These are phyloP conservation scores for Helotiales sp. DNA, from an alignment of 2,329 filamentous ascomycete species.

Conservation along the genomic window DNA sequence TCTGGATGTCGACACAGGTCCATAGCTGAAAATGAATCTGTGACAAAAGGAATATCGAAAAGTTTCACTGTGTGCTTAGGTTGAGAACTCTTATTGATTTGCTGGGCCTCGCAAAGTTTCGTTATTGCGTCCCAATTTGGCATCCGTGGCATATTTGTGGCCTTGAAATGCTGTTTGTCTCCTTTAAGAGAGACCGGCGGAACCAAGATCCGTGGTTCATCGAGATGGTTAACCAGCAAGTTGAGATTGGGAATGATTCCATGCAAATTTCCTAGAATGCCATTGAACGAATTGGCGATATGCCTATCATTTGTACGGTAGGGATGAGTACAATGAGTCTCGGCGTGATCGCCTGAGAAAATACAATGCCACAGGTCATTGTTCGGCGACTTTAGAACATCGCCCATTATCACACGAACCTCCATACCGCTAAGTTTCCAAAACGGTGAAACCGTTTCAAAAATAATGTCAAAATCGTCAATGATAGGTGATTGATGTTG, in stretches of 20 bases:
- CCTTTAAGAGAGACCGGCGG: not conserved
- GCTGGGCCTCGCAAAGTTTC: not conserved
- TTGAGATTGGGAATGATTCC: not conserved
- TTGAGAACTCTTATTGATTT: not conserved
- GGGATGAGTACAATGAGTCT: not conserved
- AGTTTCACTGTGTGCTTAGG: not conserved
- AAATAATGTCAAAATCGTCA: constrained; percentile 4
- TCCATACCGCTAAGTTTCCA: not conserved
- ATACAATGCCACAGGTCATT: not conserved
- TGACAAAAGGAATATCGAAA: not conserved
- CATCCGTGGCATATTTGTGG: not conserved
- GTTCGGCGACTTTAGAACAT: not conserved
- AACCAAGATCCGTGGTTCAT: constrained; percentile 3
- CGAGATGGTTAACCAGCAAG: constrained; percentile 3
- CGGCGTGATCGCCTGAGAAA: not conserved
- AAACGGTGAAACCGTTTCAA: not conserved
- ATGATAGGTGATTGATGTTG: constrained; percentile 1
- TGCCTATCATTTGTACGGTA: constrained; percentile 1
- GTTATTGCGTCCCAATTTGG: not conserved
- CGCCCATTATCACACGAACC: not conserved
- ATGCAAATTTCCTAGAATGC: not conserved
- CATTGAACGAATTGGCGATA: not conserved
- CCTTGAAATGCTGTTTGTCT: not conserved
- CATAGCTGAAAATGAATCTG: not conserved
- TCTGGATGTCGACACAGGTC: constrained; percentile 5